Percentiles rank a stretch among this genome's conserved stretches.
These are phyloP conservation scores for Amphibolis antarctica DNA, from an alignment of 106 monocot genomes.

Conservation along the genomic window DNA sequence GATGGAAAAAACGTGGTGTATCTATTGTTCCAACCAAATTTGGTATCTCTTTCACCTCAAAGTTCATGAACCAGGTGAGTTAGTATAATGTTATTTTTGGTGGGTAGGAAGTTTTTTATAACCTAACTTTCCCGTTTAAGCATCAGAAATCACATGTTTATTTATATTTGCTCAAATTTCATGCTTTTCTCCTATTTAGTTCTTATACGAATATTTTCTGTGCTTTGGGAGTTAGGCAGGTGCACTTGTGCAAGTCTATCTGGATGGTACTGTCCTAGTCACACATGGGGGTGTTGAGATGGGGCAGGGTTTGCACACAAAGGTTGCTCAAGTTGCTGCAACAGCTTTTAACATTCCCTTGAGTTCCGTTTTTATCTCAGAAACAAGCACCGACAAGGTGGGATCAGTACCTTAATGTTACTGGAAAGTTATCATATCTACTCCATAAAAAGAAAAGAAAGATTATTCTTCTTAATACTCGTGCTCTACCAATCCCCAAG, in stretches of 20 bases:
- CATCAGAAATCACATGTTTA: background rate
- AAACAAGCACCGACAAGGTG: conserved; percentile 97
- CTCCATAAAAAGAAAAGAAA: no score
- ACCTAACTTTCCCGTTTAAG: background rate
- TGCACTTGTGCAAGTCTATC: conserved; percentile 95
- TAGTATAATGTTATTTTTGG: background rate
- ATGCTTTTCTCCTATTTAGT: background rate
- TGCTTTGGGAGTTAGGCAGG: conserved; percentile 63
- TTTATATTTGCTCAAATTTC: background rate
- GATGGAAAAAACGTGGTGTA: conserved; percentile 89
- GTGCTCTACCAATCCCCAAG: no score
- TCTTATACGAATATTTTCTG: no score
- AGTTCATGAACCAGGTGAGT: conserved; percentile 81
- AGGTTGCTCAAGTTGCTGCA: conserved; percentile 94
- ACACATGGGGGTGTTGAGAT: conserved; percentile 99
- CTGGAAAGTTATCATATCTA: background rate
- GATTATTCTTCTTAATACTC: no score
- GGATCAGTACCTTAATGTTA: background rate
- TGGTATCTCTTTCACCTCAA: conserved; percentile 87
- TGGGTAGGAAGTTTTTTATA: no score
- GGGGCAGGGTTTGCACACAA: conserved; percentile 98
- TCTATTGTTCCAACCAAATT: conserved; percentile 95
- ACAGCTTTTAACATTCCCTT: conserved; percentile 83
- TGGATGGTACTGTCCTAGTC: conserved; percentile 85
- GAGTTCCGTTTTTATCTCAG: conserved; percentile 85